Evolutionary conservation across 495 filamentous ascomycete species (phyloP), one percentile per base, ranked within the genome.

Genomic region (Alectoria sarmentosa): DNA sequence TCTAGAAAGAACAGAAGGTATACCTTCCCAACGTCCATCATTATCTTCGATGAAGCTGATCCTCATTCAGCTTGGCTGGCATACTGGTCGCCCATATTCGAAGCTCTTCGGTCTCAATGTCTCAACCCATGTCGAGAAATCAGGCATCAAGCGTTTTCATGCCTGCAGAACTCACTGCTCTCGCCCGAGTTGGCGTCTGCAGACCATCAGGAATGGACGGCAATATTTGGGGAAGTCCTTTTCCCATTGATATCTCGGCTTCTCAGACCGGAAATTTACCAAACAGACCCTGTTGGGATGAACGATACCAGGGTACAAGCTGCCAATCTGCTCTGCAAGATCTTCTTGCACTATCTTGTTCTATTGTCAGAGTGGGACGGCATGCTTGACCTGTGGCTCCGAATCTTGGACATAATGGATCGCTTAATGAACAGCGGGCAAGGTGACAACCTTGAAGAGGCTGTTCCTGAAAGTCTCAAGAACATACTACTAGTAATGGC

Each of bases 401-500:
- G 86, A 74, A 96, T 98, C 59, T 80, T 98, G 70, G 90, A 94
- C 73, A 90, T 98, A 61, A 92, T 98, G 81, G 94, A 98, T 70
- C 83, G 94, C 36, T 81, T 98, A 69, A 96, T 98, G 88, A 96
- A 96, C 73, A 95, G 90, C 69, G 94, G 94, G 6, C 91, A 96
- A 74, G 90, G 90, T 17, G 91, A 96, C 70, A 91, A 87, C 69
- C 76, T 96, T 72, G 91, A 96, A 75, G 93, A 98, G 79, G 92
- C 94, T 37, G 90, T 99, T 5, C 90, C 92, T 7, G 95, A 99
- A 73, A 91, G 88, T 69, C 77, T 99, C 66, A 99, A 98, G 76
- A 99, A 99, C 66, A 91, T 98, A 60, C 80, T 99, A 19, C 81
- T 98, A 19, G 93, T 99, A 68, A 98, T 99, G 94, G 85, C 90